Base-by-base conservation (phyloP, 352 stramenopile species). In the Globisporangium acanthophoron region DNA sequence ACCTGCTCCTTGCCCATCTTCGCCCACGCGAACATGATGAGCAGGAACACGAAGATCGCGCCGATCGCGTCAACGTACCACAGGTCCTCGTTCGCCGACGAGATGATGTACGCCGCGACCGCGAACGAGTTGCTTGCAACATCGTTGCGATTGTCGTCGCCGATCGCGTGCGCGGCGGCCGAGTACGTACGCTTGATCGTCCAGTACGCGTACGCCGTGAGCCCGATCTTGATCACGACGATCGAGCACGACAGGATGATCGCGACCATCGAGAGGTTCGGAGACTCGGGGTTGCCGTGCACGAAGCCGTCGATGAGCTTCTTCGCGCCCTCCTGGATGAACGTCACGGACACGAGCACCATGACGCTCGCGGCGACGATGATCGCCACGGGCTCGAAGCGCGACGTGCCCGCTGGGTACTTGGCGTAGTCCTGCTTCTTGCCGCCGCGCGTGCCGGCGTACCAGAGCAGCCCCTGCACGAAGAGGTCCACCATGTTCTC, bases 101-200 rank as follows among this genome's bases (percentile, higher is more conserved):
- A 66, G 52, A 86, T 66, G 39, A 77, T 71, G 59, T 80, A 90
- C 3, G 91, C 91, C 0, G 88, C 58, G 35, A 95, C 80, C 20
- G 92, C 92, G 3, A 97, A 87, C 41, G 73, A 80, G 64, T 98
- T 98, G 64, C 74, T 94, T 3, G 98, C 60, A 29, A 85, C 87
- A 74, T 98, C 94, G 71, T 98, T 98, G 67, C 86, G 88, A 70
- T 98, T 96, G 83, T 98, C 93, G 71, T 97, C 83, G 8, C 85
- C 76, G 52, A 89, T 86, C 29, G 76, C 76, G 21, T 79, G 65
- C 6, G 85, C 76, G 18, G 74, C 74, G 4, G 62, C 65, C 1
- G 76, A 87, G 54, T 76, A 70, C 13, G 73, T 78, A 1, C 64
- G 67, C 59, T 74, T 81, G 48, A 87, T 67, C 31, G 83, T 74